Evolutionary conservation across 169 alveolate genomes (phyloP).

Genomic region (Miamiensis avidus): DNA sequence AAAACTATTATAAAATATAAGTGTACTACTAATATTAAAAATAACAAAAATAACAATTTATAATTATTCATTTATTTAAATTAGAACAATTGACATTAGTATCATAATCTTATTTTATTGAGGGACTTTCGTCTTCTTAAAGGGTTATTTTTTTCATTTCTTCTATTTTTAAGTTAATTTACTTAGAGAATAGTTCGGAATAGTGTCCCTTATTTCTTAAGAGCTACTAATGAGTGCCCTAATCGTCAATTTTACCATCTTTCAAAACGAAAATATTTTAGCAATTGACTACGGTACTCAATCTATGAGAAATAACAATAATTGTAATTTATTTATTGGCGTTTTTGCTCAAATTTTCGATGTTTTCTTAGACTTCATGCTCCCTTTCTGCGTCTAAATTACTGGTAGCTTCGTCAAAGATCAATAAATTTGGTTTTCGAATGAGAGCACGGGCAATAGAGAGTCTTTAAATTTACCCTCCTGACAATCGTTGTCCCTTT

Average conservation of each 20-base stretch:
- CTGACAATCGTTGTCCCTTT: conserved; percentile 95
- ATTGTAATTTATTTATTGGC: conserved; percentile 49
- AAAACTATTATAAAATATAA: too few relatives aligned
- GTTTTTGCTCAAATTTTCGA: conserved; percentile 59
- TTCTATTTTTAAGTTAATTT: too few relatives aligned
- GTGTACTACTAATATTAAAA: too few relatives aligned
- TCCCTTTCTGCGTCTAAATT: conserved; percentile 91
- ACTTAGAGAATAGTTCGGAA: too few relatives aligned
- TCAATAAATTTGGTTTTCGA: conserved; percentile 93
- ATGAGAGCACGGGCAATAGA: conserved; percentile 97
- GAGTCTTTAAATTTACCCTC: conserved; percentile 98
- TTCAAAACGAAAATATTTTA: conserved; percentile 64
- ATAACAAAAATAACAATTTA: too few relatives aligned
- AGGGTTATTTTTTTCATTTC: too few relatives aligned
- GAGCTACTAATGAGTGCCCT: conserved; percentile 74
- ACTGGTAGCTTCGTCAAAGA: conserved; percentile 98
- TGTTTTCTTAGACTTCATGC: conserved; percentile 69
- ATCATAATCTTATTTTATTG: too few relatives aligned
- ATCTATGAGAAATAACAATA: conserved; percentile 79
- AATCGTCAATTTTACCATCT: conserved; percentile 62
- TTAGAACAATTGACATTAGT: too few relatives aligned
- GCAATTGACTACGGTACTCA: conserved; percentile 72
- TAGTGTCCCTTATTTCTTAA: too few relatives aligned
- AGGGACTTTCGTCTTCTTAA: too few relatives aligned
- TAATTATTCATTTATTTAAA: too few relatives aligned